Evolutionary conservation across 352 stramenopile genomes (phyloP), one percentile per base, ranked within the genome.

Genomic region (Thalassiosira hispida): DNA sequence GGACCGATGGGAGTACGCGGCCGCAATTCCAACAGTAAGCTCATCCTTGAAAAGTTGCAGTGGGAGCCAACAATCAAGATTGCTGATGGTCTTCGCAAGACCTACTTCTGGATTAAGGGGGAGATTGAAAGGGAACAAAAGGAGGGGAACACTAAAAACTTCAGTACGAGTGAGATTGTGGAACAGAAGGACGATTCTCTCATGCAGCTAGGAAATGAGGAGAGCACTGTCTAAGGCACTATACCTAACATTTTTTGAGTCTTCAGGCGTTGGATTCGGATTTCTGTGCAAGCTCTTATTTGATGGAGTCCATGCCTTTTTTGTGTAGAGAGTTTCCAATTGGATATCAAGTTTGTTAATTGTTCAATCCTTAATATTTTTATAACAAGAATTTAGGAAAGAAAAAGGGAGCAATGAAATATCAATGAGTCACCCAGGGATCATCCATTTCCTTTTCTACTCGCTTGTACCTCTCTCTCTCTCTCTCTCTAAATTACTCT

Each of bases 51-150:
- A 71, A 94, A 95, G 77, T 86, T 97, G 29, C 86, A 85, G 60
- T 97, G 94, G 94, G 90, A 92, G 57, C 94, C 94, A 0, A 90
- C 72, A 46, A 95, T 95, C 16, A 82, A 85, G 56, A 95, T 97
- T 71, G 49, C 79, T 40, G 90, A 95, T 60, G 94, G 93, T 27
- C 81, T 97, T 27, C 73, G 77, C 25, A 92, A 94, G 77, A 97
- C 94, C 8, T 95, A 95, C 82, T 93, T 93, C 57, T 97, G 94
- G 94, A 97, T 97, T 81, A 95, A 96, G 84, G 87, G 71, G 51
- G 81, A 94, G 69, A 94, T 95, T 71, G 91, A 94, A 46, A 76
- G 79, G 12, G 77, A 86, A 64, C 71, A 71, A 6, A 67, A 59
- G 2, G 84, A 79, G 29, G 77, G 78, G n/a, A 84, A 91, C 75